Conservation (phyloP, 2,329 filamentous ascomycete species). For the Aureobasidium lini region DNA sequence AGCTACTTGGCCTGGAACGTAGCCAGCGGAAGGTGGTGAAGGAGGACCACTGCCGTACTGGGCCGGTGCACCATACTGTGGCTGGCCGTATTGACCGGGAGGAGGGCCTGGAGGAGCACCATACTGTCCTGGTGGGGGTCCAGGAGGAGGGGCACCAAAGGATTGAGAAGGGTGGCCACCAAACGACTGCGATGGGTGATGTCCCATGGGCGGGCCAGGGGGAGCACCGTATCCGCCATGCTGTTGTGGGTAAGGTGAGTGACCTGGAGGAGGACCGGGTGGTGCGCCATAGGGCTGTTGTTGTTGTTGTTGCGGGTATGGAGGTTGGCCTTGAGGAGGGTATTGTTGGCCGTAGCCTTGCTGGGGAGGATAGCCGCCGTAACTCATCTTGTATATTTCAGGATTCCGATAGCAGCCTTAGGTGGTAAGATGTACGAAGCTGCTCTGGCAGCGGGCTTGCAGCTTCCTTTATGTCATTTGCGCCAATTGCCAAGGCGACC, state of each 20-base stretch:
- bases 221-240: slow-evolving; percentile 22
- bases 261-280: slow-evolving; percentile 12
- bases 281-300: slow-evolving; percentile 8
- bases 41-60: slow-evolving; percentile 37
- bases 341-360: slow-evolving; percentile 14
- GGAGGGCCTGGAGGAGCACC: slow-evolving; percentile 14
- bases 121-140: slow-evolving; percentile 1
- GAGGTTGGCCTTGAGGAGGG: slow-evolving; percentile 8
- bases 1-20: slow-evolving; percentile 63
- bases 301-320: slow-evolving; percentile 10
- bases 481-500: slow-evolving; percentile 3
- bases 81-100: slow-evolving; percentile 23
- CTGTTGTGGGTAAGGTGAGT: slow-evolving; percentile 17
- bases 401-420: not conserved
- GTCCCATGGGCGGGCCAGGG: slow-evolving; percentile 11
- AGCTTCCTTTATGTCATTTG: slow-evolving; percentile 10
- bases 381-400: not conserved
- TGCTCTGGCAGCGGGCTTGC: not conserved
- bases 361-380: slow-evolving; percentile 14
- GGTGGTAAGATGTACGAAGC: not conserved
- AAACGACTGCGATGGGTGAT: slow-evolving; percentile 19
- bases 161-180: slow-evolving; percentile 2
- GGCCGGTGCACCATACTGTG: slow-evolving; percentile 27
- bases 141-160: slow-evolving; percentile 10
- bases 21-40: slow-evolving; percentile 64